Base-by-base conservation (phyloP, 2,329 filamentous ascomycete species). In the Sclerotinia sclerotiorum region DNA sequence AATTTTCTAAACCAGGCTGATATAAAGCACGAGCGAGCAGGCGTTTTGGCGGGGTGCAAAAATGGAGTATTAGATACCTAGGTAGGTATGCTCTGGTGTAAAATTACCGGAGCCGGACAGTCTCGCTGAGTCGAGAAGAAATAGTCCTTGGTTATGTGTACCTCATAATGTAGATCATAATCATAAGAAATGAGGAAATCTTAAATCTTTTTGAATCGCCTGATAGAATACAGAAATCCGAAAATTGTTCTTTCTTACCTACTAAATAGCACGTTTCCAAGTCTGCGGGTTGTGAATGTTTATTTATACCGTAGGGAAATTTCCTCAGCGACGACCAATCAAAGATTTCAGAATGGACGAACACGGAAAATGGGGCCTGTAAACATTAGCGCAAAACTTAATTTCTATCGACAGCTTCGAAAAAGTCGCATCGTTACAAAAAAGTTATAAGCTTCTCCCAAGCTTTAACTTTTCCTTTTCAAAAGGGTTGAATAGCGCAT, bases 1-100 rank as follows among this genome's bases (percentile, higher is more conserved):
- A 49, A 69, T 74, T 7, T 78, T 78, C 67, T 78, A 67, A 72
- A 76, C 54, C 4, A 49, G 27, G 19, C 10, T 65, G 35, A 17
- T 3, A 7, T 49, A 51, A 15, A 32, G 46, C 39, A n/a, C 8
- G 21, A 29, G 6, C 8, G 21, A 29, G 6, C 21, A 21, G 65
- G 65, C 55, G 65, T 67, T 52, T 39, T 32, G 19, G 56, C n/a
- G 7, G 35, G 49, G 44, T 52, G 21, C 10, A 8, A 54, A 44
- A 19, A 21, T 42, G 46, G 46, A 63, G 32, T 19, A 19, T 51
- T 39, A 35, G 35, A 35, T 35, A 35, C 13, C 13, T 42, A 15
- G 8, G 2, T 42, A 15, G 5, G 2, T n/a, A 51, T 51, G 10
- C 21, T 13, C 39, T 19, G 60, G n/a, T 51, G 32, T 51, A 21